A percentile compares a stretch with the other conserved stretches of the same genome.
Evolutionary conservation across 306 rosid species (phyloP).

Genomic region (Casuarina glauca): DNA sequence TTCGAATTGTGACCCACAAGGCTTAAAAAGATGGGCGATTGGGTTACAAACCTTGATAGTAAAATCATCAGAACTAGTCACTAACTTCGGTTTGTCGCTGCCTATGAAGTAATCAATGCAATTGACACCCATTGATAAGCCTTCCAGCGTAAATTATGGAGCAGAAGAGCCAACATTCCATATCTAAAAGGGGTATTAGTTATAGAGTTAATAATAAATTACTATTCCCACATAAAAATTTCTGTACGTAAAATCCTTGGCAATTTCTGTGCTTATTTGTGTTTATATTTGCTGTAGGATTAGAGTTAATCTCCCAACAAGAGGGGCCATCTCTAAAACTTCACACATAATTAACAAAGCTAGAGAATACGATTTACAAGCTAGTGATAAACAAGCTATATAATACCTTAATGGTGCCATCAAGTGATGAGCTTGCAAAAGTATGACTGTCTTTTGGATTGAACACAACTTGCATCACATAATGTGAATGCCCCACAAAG

Average conservation of each 20-base stretch:
- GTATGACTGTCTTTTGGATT: constrained; percentile 98
- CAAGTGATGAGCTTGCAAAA: constrained; percentile 99
- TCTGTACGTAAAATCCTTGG: background rate
- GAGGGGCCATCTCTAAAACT: constrained; percentile 9
- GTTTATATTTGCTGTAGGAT: too few relatives aligned
- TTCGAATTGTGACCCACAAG: background rate
- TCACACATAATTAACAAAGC: too few relatives aligned
- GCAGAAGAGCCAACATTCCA: constrained; percentile 99
- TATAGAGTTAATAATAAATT: background rate
- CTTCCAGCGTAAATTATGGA: constrained; percentile 96
- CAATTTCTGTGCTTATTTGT: too few relatives aligned
- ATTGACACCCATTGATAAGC: constrained; percentile 95
- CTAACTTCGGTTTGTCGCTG: constrained; percentile 94
- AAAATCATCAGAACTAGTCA: constrained; percentile 89
- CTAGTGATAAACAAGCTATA: constrained; percentile 13
- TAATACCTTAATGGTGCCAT: constrained; percentile 95
- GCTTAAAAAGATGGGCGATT: background rate
- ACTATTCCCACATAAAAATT: too few relatives aligned
- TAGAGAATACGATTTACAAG: too few relatives aligned
- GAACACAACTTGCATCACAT: constrained; percentile 99
- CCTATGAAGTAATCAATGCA: constrained; percentile 99
- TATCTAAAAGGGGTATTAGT: constrained; percentile 49
- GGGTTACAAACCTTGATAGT: constrained; percentile 27
- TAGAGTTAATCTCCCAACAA: background rate
- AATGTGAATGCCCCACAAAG: constrained; percentile 99